Conservation (phyloP, 1,284 basidiomycete species). For the Serendipita sp. region DNA sequence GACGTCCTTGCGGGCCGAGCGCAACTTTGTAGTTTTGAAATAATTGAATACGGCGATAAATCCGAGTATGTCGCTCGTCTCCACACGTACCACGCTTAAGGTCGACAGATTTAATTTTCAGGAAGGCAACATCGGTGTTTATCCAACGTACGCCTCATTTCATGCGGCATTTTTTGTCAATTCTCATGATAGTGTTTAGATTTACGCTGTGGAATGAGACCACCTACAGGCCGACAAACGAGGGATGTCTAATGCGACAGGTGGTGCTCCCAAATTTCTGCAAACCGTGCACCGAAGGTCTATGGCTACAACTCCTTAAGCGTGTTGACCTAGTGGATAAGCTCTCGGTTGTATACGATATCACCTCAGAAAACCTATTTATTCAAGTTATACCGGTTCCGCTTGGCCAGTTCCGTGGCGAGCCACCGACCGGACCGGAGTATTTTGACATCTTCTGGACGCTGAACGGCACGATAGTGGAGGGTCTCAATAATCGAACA, state of each 20-base stretch:
- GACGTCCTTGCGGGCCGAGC: constrained; percentile 36
- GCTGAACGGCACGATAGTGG: constrained; percentile 19
- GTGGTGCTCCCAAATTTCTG: constrained; percentile 63
- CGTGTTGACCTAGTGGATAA: constrained; percentile 48
- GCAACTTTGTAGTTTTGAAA: constrained; percentile 62
- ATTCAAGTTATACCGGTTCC: constrained; percentile 37
- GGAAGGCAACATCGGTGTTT: constrained; percentile 53
- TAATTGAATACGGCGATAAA: constrained; percentile 59
- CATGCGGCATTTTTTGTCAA: not conserved
- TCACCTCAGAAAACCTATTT: constrained; percentile 12
- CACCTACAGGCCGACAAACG: constrained; percentile 63
- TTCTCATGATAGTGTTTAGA: constrained; percentile 21
- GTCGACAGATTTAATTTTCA: constrained; percentile 41
- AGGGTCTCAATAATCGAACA: constrained; percentile 35
- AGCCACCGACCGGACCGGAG: constrained; percentile 12
- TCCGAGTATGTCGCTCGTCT: constrained; percentile 35
- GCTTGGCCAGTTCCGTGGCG: constrained; percentile 41
- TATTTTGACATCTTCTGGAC: constrained; percentile 8
- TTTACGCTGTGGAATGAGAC: constrained; percentile 47
- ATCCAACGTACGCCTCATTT: constrained; percentile 44
- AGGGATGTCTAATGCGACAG: constrained; percentile 71
- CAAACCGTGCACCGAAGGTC: constrained; percentile 56
- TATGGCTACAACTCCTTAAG: constrained; percentile 50
- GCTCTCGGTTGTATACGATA: constrained; percentile 26
- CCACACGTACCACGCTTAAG: not conserved